Conservation (phyloP, 331 rosid genomes). For the Cydonia oblonga region DNA sequence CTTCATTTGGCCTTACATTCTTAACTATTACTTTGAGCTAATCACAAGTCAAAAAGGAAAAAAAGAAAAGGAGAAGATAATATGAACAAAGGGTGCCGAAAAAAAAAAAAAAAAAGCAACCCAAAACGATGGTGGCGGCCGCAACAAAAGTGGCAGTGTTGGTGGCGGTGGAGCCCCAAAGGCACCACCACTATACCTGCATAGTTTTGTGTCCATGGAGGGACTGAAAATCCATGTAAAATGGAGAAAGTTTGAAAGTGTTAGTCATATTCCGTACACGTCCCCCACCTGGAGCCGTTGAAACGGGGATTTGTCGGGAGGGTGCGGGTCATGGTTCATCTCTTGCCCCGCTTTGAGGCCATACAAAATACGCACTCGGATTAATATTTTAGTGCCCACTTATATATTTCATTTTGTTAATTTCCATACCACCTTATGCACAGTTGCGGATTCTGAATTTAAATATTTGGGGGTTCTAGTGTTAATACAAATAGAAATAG, state of each 20-base stretch:
- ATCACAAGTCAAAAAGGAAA: conserved; percentile 5
- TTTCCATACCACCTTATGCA: background rate
- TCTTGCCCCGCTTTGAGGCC: conserved; percentile 14
- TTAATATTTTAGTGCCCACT: background rate
- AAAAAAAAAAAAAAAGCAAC: background rate
- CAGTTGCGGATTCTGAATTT: too few relatives aligned
- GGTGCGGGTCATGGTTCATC: conserved; percentile 17
- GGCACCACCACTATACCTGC: conserved; percentile 4
- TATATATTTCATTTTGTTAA: background rate
- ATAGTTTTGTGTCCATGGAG: background rate
- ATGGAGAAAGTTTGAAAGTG: conserved; percentile 8
- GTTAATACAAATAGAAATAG: too few relatives aligned
- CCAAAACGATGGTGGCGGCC: conserved; percentile 1
- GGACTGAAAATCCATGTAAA: conserved; percentile 6
- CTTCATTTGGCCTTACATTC: background rate
- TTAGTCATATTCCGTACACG: conserved; percentile 15
- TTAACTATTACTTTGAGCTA: background rate
- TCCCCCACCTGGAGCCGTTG: conserved; percentile 28
- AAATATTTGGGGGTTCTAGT: too few relatives aligned
- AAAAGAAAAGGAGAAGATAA: background rate
- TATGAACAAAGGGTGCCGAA: background rate
- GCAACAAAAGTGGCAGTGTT: conserved; percentile 8
- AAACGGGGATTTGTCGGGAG: conserved; percentile 39
- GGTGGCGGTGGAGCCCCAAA: conserved; percentile 36
- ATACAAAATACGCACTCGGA: conserved; percentile 4